Evolutionary conservation across 2,329 filamentous ascomycete species (phyloP).

Genomic region (Cercospora brassicicola): DNA sequence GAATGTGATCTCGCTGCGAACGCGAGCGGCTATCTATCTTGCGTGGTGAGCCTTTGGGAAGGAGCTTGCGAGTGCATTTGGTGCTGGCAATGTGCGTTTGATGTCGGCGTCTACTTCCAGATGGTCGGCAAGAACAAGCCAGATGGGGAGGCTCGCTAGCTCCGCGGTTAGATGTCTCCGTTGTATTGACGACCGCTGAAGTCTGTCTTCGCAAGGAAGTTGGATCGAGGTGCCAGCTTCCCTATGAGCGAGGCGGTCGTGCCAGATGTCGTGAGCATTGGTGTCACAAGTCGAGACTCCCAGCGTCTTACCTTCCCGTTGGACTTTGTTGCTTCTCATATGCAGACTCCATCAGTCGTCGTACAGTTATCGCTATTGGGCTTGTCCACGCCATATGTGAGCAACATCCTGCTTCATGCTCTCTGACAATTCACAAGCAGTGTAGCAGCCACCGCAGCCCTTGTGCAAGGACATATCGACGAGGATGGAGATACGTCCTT

Average conservation of each 20-base stretch:
- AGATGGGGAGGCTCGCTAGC: neutral
- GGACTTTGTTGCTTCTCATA: neutral
- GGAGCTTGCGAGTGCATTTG: neutral
- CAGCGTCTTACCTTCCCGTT: neutral
- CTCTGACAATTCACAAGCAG: neutral
- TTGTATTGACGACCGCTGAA: neutral
- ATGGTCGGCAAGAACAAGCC: neutral
- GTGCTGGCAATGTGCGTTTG: neutral
- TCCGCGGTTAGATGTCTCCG: neutral
- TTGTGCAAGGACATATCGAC: neutral
- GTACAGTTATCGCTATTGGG: neutral
- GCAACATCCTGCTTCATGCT: too few species aligned
- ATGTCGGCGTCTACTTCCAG: neutral
- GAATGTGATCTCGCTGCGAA: neutral
- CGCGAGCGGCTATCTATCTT: neutral
- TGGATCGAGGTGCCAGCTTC: too few species aligned
- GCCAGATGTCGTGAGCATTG: neutral
- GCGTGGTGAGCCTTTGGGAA: neutral
- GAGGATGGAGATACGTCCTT: neutral
- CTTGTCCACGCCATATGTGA: neutral
- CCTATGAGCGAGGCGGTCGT: neutral
- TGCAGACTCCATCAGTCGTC: neutral
- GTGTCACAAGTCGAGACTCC: neutral
- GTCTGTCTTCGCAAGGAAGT: neutral
- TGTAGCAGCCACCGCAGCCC: neutral